Conservation (phyloP, 1,284 basidiomycete genomes). For the Ustilago xerochloae region DNA sequence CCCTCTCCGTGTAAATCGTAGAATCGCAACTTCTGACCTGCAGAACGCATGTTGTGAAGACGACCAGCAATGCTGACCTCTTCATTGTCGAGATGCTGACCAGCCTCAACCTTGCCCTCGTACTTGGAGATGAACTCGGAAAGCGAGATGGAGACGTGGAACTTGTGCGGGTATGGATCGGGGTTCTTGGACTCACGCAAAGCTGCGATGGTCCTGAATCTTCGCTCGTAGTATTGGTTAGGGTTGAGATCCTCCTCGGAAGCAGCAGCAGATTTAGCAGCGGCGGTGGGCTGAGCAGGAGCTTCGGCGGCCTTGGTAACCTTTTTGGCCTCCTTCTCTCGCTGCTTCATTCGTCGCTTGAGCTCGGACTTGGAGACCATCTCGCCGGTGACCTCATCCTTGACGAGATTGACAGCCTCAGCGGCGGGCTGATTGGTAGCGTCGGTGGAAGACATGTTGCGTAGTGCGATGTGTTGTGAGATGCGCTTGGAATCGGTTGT, state of each 20-base stretch:
- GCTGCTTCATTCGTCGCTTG: conserved; percentile 70
- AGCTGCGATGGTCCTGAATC: conserved; percentile 86
- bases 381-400: conserved; percentile 66
- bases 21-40: conserved; percentile 87
- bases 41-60: conserved; percentile 87
- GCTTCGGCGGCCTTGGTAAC: conserved; percentile 74
- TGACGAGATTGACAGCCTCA: conserved; percentile 57
- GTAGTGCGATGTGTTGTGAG: background rate
- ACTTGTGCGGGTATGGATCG: conserved; percentile 99
- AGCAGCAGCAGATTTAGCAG: conserved; percentile 39
- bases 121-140: conserved; percentile 81
- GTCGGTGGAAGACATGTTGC: conserved; percentile 49
- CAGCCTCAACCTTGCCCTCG: conserved; percentile 71
- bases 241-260: conserved; percentile 63
- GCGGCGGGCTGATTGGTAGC: conserved; percentile 42
- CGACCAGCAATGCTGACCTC: conserved; percentile 81
- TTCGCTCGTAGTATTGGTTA: conserved; percentile 93
- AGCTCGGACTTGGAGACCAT: conserved; percentile 68
- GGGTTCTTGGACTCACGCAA: conserved; percentile 82
- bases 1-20: conserved; percentile 96
- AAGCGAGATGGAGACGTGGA: conserved; percentile 86
- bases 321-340: conserved; percentile 85
- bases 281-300: conserved; percentile 17
- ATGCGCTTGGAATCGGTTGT: conserved; percentile 1
- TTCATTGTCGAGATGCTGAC: conserved; percentile 61